Evolutionary conservation across 2,329 filamentous ascomycete genomes (phyloP), one percentile per base, ranked within the genome.

Genomic region (Cercospora sp.): DNA sequence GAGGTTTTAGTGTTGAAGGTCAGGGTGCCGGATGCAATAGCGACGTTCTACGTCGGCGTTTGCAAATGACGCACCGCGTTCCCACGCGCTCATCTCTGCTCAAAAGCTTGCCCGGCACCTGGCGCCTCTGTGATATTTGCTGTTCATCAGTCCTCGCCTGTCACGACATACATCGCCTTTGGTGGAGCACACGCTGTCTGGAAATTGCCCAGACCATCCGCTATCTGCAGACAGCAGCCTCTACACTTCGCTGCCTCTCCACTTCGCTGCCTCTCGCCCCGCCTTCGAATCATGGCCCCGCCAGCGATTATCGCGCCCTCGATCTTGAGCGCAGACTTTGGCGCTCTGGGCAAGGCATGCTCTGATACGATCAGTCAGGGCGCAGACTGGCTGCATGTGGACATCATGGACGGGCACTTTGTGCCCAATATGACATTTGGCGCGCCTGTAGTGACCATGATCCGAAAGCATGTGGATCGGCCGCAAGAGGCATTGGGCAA

Each of bases 391-490:
- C 87, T 96, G 74, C 93, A 97, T 82, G 91, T 97, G 75, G 94
- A 98, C 80, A 97, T 97, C 79, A 94, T 96, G 94, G 95, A 99
- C 80, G 95, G 95, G 66, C 95, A 99, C 80, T 99, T 99, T 78
- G 95, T 99, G 51, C 95, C 95, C 63, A 99, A 99, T 83, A 93
- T 99, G 81, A 98, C 95, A 59, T 97, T 98, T 78, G 95, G 95
- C 68, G 90, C 94, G 20, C 94, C 94, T 5, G 93, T 99, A 42
- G 95, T 99, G 57, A 94, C 93, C 74, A 97, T 94, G 84, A 95
- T 99, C 76, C 89, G 95, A 71, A 85, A 87, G 57, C 91, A 97
- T 76, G 94, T 99, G 75, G 90, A 92, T 66, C 86, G 86, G 73
- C 94, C 93, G 3, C 84, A 85, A 48, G 83, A 86, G 62, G 86